These are phyloP conservation scores for Aspergillus ibericus DNA, from an alignment of 2,329 filamentous ascomycete genomes.

Conservation along the genomic window DNA sequence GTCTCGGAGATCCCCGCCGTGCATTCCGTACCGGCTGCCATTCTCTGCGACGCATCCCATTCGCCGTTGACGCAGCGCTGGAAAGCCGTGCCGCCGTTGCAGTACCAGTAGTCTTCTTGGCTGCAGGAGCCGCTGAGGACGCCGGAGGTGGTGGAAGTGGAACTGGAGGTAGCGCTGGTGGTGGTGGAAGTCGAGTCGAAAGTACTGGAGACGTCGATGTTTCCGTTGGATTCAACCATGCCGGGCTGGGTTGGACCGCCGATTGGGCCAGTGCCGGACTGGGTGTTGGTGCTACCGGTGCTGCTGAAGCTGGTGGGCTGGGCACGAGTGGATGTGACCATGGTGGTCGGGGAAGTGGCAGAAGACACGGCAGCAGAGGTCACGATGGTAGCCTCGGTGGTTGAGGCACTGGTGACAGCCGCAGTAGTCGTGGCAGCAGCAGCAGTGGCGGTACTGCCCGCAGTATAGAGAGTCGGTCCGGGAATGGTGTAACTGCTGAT, in stretches of 20 bases:
- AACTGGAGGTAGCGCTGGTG: background rate
- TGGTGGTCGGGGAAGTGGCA: background rate
- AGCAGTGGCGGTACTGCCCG: constrained; percentile 1
- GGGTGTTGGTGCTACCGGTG: background rate
- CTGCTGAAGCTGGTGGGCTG: background rate
- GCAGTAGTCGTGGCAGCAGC: background rate
- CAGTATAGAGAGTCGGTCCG: constrained; percentile 40
- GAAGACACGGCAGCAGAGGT: background rate
- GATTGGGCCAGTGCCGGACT: background rate
- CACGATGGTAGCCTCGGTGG: background rate
- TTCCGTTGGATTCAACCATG: background rate
- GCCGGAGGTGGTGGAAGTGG: background rate
- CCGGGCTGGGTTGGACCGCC: background rate
- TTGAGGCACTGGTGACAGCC: background rate
- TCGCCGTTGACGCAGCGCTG: constrained; percentile 19
- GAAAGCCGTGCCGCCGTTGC: constrained; percentile 24
- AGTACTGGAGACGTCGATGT: background rate
- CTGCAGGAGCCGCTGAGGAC: constrained; percentile 16
- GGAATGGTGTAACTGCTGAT: constrained; percentile 50
- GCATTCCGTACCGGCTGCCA: constrained; percentile 15
- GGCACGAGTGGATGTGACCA: background rate
- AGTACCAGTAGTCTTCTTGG: constrained; percentile 20
- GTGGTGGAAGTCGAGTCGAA: background rate
- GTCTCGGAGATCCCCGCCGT: constrained; percentile 14
- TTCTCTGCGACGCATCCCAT: constrained; percentile 19